Base-by-base conservation (phyloP, 805 yeast genomes). In the Kodamaea hsintzibuensis region DNA sequence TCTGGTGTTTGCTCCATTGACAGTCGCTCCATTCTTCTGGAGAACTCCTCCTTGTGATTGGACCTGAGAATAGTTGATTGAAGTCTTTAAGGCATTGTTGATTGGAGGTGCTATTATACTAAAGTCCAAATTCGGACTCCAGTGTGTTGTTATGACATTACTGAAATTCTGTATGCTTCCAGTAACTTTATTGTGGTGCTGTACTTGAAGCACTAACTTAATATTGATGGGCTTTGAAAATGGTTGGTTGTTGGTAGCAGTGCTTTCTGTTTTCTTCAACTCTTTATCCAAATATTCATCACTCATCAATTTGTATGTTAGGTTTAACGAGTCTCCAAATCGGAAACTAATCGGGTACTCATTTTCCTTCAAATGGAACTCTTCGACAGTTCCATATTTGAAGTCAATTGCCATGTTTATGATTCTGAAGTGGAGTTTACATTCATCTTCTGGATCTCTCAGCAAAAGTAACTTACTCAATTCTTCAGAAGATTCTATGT, bases 401-500 rank as follows among this genome's bases (percentile, higher is more conserved):
- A 69, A 68, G n/a, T 60, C 62, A 45, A 70, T 59, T 1, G 55
- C 49, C 16, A 71, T 49, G 42, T 62, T 58, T 38, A 61, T 40
- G 16, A 72, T 66, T 37, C 62, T 59, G 52, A 68, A 64, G 54
- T 61, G 64, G 19, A 46, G 49, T 10, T 58, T 52, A 17, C 49
- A 53, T 22, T 53, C 13, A 12, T 16, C 50, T 8, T 30, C 47
- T 13, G 35, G 55, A 16, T 38, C 33, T 19, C 42, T 38, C 17
- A 47, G 57, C 27, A 22, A 25, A 56, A 47, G 46, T 9, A 40
- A 17, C 25, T 46, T 58, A 42, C 61, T 63, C 13, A 81, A 64
- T 35, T 66, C 76, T 2, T 77, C 79, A 0, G 83, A 73, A 1
- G 77, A 68, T 54, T 80, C 83, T 9, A 82, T 64, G 51, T 77